Conservation (phyloP, 148 eudicot genomes). For the Hydrangea macrophylla region DNA sequence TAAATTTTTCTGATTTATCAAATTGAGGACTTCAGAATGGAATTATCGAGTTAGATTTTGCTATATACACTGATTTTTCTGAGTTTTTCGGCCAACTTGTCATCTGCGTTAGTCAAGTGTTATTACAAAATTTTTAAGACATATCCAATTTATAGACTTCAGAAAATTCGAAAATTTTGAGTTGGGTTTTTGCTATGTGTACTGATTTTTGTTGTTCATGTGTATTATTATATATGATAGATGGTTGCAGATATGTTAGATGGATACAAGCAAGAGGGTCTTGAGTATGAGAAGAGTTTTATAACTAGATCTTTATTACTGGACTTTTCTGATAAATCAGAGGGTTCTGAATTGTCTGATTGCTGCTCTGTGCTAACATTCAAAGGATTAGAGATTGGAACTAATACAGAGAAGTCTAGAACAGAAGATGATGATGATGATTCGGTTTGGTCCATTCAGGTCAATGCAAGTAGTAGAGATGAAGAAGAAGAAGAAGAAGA, state of each 20-base stretch:
- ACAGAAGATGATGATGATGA: slow-evolving; percentile 54
- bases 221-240: slow-evolving; percentile 14
- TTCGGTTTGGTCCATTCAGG: slow-evolving; percentile 81
- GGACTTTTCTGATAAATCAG: slow-evolving; percentile 75
- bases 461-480: slow-evolving; percentile 59
- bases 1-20: no score
- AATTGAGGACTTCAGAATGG: no score
- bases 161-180: no score
- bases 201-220: not conserved
- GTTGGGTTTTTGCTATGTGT: not conserved
- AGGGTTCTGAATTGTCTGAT: slow-evolving; percentile 35
- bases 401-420: slow-evolving; percentile 4
- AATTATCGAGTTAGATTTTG: no score
- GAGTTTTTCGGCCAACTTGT: no score
- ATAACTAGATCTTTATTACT: slow-evolving; percentile 62
- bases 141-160: no score
- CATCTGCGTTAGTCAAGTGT: no score
- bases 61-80: no score
- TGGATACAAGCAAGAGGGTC: slow-evolving; percentile 22
- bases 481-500: slow-evolving; percentile 41
- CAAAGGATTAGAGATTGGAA: slow-evolving; percentile 24
- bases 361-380: slow-evolving; percentile 45
- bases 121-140: no score
- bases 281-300: slow-evolving; percentile 39
- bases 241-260: slow-evolving; percentile 28